Base-by-base conservation (phyloP, 352 stramenopile genomes). In the Phytophthora tubulina region DNA sequence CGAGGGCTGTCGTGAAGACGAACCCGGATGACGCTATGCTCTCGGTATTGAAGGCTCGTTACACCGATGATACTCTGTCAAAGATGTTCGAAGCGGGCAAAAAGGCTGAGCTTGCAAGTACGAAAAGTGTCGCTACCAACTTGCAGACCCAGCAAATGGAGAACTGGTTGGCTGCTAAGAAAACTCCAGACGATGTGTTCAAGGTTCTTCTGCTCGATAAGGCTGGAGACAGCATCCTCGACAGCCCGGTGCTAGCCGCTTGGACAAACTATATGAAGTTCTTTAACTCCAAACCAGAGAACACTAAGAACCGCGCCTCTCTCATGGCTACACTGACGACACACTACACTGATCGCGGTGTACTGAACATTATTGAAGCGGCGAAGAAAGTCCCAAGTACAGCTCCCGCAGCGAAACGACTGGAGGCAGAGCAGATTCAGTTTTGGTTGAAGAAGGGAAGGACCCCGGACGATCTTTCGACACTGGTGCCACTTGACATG, bases 351-450 rank as follows among this genome's bases (percentile, higher is more conserved):
- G 58, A 49, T 14, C 36, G 32, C 35, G 33, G 38, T 8, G 31
- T 57, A 5, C 17, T 41, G 5, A 11, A 10, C 0, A 63, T 57
- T 3, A 15, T 58, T 33, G 55, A 55, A 38, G 51, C 42, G 3
- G 63, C 52, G 2, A 70, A 48, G n/a, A 39, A 46, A 6, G 13
- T 27, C n/a, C 48, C 36, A n/a, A n/a, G n/a, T 8, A 57, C 21
- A 35, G 32, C 35, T 31, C 8, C 2, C 1, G 13, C 46, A 5
- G 58, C 45, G 4, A 66, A 35, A 44, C 17, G 21, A 41, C 13
- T 66, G 46, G 45, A 66, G 21, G 33, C 46, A 11, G 35, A 57
- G 13, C 58, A 57, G 8, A 6, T 51, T 15, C 45, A 66, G 46
- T 1, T 50, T 39, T 57, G 58, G 58, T 35, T 66, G 8, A 57